Evolutionary conservation across 1,284 basidiomycete species (phyloP).

Genomic region (Ceratobasidium sp.): DNA sequence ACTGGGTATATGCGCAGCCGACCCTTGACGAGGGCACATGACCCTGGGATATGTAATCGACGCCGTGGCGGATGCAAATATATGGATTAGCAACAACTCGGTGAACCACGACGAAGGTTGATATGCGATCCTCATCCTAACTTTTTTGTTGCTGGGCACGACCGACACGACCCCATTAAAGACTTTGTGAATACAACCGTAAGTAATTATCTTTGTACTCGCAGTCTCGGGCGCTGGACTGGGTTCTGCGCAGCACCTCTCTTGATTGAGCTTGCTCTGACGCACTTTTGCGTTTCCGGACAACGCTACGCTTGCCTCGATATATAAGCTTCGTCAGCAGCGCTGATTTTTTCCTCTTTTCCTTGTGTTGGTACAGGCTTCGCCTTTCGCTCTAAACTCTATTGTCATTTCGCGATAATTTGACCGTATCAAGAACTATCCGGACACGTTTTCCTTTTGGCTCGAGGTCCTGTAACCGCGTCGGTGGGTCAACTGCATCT

Average conservation of each 20-base stretch:
- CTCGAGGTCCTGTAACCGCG: not conserved
- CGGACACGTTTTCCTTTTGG: not conserved
- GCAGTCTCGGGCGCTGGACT: not conserved
- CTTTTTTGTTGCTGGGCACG: slow-evolving; percentile 7
- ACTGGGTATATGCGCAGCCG: slow-evolving; percentile 25
- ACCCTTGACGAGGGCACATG: slow-evolving; percentile 14
- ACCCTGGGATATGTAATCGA: slow-evolving; percentile 8
- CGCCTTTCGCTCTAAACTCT: slow-evolving; percentile 13
- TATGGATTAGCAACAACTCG: slow-evolving; percentile 2
- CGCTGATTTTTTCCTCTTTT: not conserved
- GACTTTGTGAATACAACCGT: not conserved
- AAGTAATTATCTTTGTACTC: not conserved
- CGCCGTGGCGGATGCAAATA: slow-evolving; percentile 35
- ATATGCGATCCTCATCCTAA: slow-evolving; percentile 38
- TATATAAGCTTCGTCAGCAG: slow-evolving; percentile 4
- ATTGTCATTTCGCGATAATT: slow-evolving; percentile 23
- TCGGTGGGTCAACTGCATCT: not conserved
- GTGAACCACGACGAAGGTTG: slow-evolving; percentile 17
- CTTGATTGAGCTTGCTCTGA: slow-evolving; percentile 37
- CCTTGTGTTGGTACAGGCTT: not conserved
- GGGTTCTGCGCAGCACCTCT: slow-evolving; percentile 1
- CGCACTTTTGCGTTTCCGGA: slow-evolving; percentile 13
- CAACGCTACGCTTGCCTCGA: not conserved
- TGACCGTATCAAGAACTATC: not conserved
- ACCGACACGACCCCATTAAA: not conserved